These are phyloP conservation scores for Boletus huronensis DNA, from an alignment of 768 basidiomycete species.

Conservation along the genomic window DNA sequence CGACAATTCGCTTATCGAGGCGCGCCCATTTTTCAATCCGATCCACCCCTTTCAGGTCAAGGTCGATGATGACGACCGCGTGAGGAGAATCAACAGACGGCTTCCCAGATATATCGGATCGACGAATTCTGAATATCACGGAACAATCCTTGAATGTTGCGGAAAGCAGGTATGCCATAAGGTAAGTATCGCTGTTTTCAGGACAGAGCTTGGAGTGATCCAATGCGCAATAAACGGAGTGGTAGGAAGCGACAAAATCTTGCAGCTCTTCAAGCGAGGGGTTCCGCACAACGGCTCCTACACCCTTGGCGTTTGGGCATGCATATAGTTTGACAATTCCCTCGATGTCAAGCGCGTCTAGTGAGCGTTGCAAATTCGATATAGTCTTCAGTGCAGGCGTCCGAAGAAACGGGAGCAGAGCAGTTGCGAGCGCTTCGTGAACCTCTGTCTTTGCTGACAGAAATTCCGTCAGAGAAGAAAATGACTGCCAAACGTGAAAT, in stretches of 20 bases:
- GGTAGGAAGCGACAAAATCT: conserved; percentile 57
- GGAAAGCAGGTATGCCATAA: conserved; percentile 78
- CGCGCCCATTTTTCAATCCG: conserved; percentile 68
- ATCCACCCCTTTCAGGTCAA: conserved; percentile 74
- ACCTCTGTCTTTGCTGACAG: conserved; percentile 29
- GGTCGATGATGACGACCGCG: conserved; percentile 72
- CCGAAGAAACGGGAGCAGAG: conserved; percentile 43
- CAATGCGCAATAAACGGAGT: conserved; percentile 31
- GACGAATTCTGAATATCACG: conserved; percentile 43
- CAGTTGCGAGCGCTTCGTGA: conserved; percentile 48
- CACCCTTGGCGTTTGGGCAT: background rate
- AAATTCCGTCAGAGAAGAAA: conserved; percentile 8
- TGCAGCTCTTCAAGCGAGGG: conserved; percentile 65
- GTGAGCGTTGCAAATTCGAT: conserved; percentile 61
- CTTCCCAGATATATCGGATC: conserved; percentile 3
- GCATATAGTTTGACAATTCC: conserved; percentile 52
- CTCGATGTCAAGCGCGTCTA: conserved; percentile 85
- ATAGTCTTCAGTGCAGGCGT: conserved; percentile 55
- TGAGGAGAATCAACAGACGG: conserved; percentile 31
- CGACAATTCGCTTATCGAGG: conserved; percentile 67
- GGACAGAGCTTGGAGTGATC: conserved; percentile 39
- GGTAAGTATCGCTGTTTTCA: conserved; percentile 54
- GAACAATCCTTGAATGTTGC: conserved; percentile 98
- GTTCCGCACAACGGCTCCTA: conserved; percentile 39
- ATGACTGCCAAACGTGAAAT: conserved; percentile 3